Base-by-base conservation (phyloP, 192 early-diverging fungal species). In the Coemansia sp. region DNA sequence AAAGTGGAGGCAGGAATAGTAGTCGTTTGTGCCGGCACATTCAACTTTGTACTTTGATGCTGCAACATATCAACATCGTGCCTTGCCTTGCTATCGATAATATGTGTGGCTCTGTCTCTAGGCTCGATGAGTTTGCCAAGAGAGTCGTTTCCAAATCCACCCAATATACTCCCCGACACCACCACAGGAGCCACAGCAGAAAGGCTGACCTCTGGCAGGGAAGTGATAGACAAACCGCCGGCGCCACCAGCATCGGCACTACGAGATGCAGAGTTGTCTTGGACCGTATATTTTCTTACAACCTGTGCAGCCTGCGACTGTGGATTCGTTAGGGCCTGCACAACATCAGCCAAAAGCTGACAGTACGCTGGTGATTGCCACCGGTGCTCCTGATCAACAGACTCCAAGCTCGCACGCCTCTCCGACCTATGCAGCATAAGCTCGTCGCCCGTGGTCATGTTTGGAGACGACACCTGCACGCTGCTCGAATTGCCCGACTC, bases 281-380 rank as follows among this genome's bases (percentile, higher is more conserved):
- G 11, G 30, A 43, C 14, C 20, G 57, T 26, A 51, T 41, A 42
- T 27, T 40, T 62, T 22, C 58, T 54, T 15, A 56, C 72, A 20
- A 53, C 66, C 9, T 50, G 41, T 9, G 72, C 72, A 1, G 72
- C 72, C 40, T 59, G 59, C 26, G 72, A 75, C n/a, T 58, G 36
- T 2, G 72, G 58, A 23, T 60, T 36, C 1, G 66, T 50, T 32
- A 75, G 10, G 17, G 72, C 72, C 24, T 75, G 65, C 28, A 75
- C 64, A n/a, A 75, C 57, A 42, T 75, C 72, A 2, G 72, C 44
- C 46, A 75, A 29, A 28, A 75, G 38, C 57, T 67, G 64, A 46
- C 72, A 69, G 48, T 75, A 75, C 8, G 54, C 66, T 0, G 64
- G 65, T 28, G 54, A 48, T 6, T 50, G 25, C 72, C 72, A 75